Conservation (phyloP, 495 filamentous ascomycete species). For the Neurospora sublineolata region DNA sequence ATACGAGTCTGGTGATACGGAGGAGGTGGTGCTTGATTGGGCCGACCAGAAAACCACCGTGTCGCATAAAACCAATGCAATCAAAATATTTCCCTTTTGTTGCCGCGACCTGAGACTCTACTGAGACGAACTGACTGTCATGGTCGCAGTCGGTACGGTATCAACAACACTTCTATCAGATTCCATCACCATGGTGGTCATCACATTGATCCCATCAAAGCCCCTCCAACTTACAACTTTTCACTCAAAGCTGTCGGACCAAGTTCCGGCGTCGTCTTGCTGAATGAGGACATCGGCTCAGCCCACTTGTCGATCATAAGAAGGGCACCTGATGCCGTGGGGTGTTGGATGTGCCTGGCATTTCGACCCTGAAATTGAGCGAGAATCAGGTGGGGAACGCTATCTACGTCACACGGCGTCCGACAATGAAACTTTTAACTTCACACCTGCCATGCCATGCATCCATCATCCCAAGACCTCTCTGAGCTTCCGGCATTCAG, state of each 20-base stretch:
- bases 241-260: neutral
- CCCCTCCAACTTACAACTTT: neutral
- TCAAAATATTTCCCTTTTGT: neutral
- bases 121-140: neutral
- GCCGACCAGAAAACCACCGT: neutral
- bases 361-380: neutral
- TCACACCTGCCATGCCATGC: neutral
- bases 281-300: neutral
- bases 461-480: neutral
- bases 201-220: neutral
- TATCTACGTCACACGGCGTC: neutral
- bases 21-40: neutral
- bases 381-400: neutral
- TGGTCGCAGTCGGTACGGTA: neutral
- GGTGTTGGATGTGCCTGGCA: neutral
- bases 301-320: neutral
- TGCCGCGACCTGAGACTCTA: neutral
- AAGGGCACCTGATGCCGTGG: neutral
- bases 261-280: neutral
- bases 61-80: neutral
- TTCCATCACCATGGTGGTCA: neutral
- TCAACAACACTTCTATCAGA: neutral
- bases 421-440: neutral
- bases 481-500: neutral
- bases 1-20: neutral